Conservation (phyloP, 805 yeast genomes). For the Candida nitratophila region DNA sequence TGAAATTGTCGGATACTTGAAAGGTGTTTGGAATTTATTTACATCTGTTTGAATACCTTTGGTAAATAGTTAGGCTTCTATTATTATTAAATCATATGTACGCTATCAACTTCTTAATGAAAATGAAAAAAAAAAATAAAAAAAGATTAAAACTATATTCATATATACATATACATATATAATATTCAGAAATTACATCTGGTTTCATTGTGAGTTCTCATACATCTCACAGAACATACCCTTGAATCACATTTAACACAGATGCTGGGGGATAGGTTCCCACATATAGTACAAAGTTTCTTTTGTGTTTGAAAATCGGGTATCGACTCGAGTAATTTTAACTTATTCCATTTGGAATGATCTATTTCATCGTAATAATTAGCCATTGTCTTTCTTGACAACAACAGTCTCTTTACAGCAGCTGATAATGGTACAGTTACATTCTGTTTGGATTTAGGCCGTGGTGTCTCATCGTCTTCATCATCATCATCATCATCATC, state of each 20-base stretch:
- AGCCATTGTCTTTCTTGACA: slow-evolving; percentile 32
- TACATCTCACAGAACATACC: slow-evolving; percentile 35
- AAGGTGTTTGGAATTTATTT: slow-evolving; percentile 70
- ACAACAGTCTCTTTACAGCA: slow-evolving; percentile 30
- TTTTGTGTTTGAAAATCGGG: slow-evolving; percentile 27
- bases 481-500: not conserved
- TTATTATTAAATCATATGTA: too few relatives aligned
- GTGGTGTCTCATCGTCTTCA: not conserved
- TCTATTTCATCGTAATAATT: slow-evolving; percentile 38
- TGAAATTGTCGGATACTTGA: slow-evolving; percentile 69
- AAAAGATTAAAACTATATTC: too few relatives aligned
- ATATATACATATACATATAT: too few relatives aligned
- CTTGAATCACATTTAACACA: slow-evolving; percentile 36
- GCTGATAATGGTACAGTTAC: slow-evolving; percentile 17
- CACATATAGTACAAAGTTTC: slow-evolving; percentile 40
- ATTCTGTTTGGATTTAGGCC: not conserved
- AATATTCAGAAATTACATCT: slow-evolving; percentile 33
- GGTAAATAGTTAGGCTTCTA: too few relatives aligned
- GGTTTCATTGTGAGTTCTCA: slow-evolving; percentile 34
- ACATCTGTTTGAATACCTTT: slow-evolving; percentile 39
- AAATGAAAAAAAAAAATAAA: too few relatives aligned
- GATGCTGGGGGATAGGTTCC: slow-evolving; percentile 32
- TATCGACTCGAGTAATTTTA: slow-evolving; percentile 25
- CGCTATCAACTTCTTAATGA: too few relatives aligned
- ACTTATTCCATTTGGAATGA: slow-evolving; percentile 23